phyloP scores from a whole-genome alignment of 345 rosid genomes.

The Heritiera fomes region DNA sequence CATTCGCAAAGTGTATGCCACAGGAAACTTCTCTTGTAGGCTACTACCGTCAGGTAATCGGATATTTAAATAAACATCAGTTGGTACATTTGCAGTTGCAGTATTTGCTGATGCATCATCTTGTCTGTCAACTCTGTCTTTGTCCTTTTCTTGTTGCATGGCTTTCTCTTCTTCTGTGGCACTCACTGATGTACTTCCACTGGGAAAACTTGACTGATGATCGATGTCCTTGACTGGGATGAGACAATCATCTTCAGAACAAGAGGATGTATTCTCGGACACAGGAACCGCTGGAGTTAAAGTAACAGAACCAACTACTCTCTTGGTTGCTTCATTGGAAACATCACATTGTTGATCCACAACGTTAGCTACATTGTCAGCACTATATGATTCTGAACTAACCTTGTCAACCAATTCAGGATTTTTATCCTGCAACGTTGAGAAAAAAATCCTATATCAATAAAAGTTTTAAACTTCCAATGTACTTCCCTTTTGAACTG shows the following conservation, averaged over 20 bases:
- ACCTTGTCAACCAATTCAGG: constrained; percentile 24
- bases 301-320: constrained; percentile 27
- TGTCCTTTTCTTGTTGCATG: constrained; percentile 29
- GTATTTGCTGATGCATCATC: constrained; percentile 13
- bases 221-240: constrained; percentile 25
- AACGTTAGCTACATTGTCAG: constrained; percentile 20
- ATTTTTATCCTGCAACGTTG: constrained; percentile 30
- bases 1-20: constrained; percentile 51
- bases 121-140: constrained; percentile 27
- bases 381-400: constrained; percentile 33
- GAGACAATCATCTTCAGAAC: constrained; percentile 27
- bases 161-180: constrained; percentile 25
- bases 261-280: constrained; percentile 28
- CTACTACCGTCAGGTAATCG: constrained; percentile 65
- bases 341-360: constrained; percentile 31
- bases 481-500: not conserved
- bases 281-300: constrained; percentile 26
- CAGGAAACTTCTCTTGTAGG: constrained; percentile 71
- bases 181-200: constrained; percentile 19
- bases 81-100: constrained; percentile 30
- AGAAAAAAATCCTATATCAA: not conserved
- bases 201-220: constrained; percentile 25
- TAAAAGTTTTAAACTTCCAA: not conserved
- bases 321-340: constrained; percentile 31
- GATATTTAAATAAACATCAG: constrained; percentile 71